Base-by-base conservation (phyloP, 1,139 yeast species). In the Blastobotrys buckinghamii region DNA sequence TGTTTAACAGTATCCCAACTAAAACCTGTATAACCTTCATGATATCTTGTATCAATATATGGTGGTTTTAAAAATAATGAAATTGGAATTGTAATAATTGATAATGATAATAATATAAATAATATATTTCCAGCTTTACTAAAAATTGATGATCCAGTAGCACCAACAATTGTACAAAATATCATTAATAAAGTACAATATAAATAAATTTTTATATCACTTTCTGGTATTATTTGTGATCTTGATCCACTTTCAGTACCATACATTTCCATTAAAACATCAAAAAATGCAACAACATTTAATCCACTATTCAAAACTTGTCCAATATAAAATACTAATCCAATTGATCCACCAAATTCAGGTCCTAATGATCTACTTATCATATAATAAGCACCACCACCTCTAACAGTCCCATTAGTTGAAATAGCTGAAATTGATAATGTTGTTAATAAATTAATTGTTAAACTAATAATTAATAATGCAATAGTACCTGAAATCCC, bases 321-420 rank as follows among this genome's bases (percentile, higher is more conserved):
- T 1, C 94, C 94, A 47, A 84, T 72, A 60, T 78, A 85, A 63
- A 84, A 84, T 24, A 84, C 84, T 19, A 84, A 73, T 2, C 94
- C 94, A 49, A 84, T 84, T 13, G 88, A 80, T 5, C 92, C 94
- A 8, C 94, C 94, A 63, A 84, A 84, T 59, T 84, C 94, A 6
- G 90, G 90, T 0, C 94, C 94, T 51, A 84, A 69, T 17, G 86
- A 79, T 52, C 94, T 69, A 30, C 86, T 79, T 50, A 84, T 82
- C 92, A 84, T 84, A 60, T 82, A 84, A 63, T 84, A 84, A 1
- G 92, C 89, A 17, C 94, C 94, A 5, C 94, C 94, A 17, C 94
- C 92, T 57, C 81, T 78, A 12, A 84, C 94, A 0, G 87, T 83
- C 6, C 94, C 94, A 61, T 84, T 84, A 1, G 94, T 84, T 8